These are phyloP conservation scores for Erucastrum elatum DNA, from an alignment of 345 rosid species.

Conservation along the genomic window DNA sequence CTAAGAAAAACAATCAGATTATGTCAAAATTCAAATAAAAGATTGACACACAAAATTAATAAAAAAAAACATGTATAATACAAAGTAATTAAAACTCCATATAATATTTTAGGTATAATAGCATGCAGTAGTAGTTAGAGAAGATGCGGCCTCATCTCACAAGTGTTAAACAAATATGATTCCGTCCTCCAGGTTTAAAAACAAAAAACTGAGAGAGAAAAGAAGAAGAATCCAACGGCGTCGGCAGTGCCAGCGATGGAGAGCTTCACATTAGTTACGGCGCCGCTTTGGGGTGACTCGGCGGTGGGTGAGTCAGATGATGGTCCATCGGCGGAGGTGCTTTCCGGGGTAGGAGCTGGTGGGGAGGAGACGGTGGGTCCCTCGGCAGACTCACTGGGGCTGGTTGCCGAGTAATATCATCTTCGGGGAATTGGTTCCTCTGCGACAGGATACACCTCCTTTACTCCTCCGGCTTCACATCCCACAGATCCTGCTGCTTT, in stretches of 20 bases:
- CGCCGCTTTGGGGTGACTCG: slow-evolving; percentile 22
- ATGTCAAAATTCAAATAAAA: background rate
- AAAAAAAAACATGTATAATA: background rate
- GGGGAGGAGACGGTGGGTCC: slow-evolving; percentile 35
- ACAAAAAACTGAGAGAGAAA: slow-evolving; percentile 25
- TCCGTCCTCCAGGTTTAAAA: background rate
- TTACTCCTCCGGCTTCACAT: slow-evolving; percentile 51
- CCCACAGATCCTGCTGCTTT: slow-evolving; percentile 57
- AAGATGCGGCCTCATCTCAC: background rate
- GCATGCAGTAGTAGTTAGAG: slow-evolving; percentile 2
- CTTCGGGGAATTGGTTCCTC: slow-evolving; percentile 31
- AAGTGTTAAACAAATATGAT: slow-evolving; percentile 18
- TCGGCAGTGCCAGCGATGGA: slow-evolving; percentile 29
- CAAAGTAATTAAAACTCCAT: background rate
- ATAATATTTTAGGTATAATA: background rate
- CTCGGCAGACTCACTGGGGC: slow-evolving; percentile 29
- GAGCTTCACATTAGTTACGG: slow-evolving; percentile 22
- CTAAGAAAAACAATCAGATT: background rate
- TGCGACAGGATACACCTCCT: slow-evolving; percentile 42
- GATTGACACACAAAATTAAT: background rate
- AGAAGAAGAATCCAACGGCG: slow-evolving; percentile 35
- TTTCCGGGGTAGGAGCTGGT: slow-evolving; percentile 33
- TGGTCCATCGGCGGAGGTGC: slow-evolving; percentile 29
- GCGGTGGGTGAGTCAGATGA: slow-evolving; percentile 31
- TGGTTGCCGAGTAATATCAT: slow-evolving; percentile 24